Evolutionary conservation across 306 rosid genomes (phyloP).

Genomic region (Citrullus colocynthis): DNA sequence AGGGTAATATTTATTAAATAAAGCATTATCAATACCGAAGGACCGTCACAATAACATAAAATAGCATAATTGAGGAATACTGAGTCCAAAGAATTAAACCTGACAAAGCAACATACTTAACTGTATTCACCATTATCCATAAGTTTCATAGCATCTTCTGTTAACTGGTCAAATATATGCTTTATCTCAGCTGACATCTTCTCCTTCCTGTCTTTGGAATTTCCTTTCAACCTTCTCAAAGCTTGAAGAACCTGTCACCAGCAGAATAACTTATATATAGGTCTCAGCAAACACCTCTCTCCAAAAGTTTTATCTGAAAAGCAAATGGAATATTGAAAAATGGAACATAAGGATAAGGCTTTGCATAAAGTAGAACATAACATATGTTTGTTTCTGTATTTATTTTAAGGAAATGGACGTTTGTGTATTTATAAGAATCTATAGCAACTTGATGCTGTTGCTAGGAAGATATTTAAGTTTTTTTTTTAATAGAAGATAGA

Average conservation of each 20-base stretch:
- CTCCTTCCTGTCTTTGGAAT: slow-evolving; percentile 48
- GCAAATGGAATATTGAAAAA: slow-evolving; percentile 4
- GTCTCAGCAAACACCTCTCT: slow-evolving; percentile 9
- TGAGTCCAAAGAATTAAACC: slow-evolving; percentile 10
- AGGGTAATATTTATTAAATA: not conserved
- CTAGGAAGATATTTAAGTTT: not conserved
- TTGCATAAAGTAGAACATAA: not conserved
- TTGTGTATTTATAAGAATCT: not conserved
- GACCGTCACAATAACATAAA: not conserved
- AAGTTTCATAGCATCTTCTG: slow-evolving; percentile 86
- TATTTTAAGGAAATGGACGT: no score
- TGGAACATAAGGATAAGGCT: not conserved
- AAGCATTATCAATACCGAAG: not conserved
- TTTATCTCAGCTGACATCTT: slow-evolving; percentile 75
- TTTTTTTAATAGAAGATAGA: not conserved
- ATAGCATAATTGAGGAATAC: not conserved
- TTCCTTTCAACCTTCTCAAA: slow-evolving; percentile 93
- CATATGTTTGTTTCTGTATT: not conserved
- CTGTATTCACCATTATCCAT: slow-evolving; percentile 94
- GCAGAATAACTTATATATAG: slow-evolving; percentile 12
- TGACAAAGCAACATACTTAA: slow-evolving; percentile 26
- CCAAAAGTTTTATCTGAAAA: slow-evolving; percentile 7
- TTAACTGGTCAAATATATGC: slow-evolving; percentile 72
- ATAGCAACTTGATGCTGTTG: not conserved
- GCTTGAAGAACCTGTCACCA: slow-evolving; percentile 66